Percentiles rank a stretch among this genome's conserved stretches.
phyloP scores from a whole-genome alignment of 768 basidiomycete genomes.

The Kwoniella europaea region DNA sequence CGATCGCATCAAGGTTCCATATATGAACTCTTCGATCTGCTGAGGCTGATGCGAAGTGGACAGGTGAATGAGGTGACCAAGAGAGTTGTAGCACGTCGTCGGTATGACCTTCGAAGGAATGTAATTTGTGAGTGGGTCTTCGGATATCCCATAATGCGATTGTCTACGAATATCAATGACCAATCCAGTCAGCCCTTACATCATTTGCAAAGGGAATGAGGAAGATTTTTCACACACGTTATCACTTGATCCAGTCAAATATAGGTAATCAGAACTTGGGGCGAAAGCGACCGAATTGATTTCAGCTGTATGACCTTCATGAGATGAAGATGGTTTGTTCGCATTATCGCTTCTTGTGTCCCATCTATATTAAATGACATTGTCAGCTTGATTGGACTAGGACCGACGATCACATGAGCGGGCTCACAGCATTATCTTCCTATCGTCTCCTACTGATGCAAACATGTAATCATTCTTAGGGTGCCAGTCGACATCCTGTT shows the following conservation, averaged over 20 bases:
- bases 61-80: conserved; percentile 93
- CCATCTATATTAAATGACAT: conserved; percentile 68
- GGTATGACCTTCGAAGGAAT: conserved; percentile 88
- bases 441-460: conserved; percentile 95
- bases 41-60: conserved; percentile 92
- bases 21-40: conserved; percentile 91
- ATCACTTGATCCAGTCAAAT: conserved; percentile 91
- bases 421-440: conserved; percentile 86
- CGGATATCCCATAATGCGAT: conserved; percentile 86
- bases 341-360: conserved; percentile 73
- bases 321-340: conserved; percentile 69
- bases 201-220: not conserved
- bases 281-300: conserved; percentile 90
- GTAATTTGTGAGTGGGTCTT: conserved; percentile 69
- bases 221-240: conserved; percentile 64
- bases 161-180: conserved; percentile 64
- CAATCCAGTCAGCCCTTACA: not conserved
- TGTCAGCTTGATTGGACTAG: not conserved
- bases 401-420: not conserved
- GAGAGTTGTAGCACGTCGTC: conserved; percentile 92
- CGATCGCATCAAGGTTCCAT: conserved; percentile 91
- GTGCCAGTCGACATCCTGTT: conserved; percentile 96
- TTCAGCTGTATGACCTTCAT: conserved; percentile 87
- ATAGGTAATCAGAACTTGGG: conserved; percentile 74
- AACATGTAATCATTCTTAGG: conserved; percentile 78